phyloP scores from a whole-genome alignment of 2,329 filamentous ascomycete species.

The Ceratocystis harringtonii region DNA sequence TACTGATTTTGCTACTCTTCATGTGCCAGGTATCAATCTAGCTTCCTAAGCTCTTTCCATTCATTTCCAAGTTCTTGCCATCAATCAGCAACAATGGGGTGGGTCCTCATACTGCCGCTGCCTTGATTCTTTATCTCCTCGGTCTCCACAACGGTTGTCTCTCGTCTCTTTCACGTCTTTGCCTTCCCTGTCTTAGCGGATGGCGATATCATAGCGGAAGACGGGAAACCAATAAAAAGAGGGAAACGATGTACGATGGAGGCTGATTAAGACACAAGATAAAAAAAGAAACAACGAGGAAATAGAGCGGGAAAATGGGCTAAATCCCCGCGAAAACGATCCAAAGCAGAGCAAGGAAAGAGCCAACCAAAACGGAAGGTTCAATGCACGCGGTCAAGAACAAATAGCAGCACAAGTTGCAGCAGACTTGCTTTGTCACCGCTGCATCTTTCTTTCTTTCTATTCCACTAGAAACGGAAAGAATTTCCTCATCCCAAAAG shows the following conservation, averaged over 20 bases:
- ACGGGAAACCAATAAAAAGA: background rate
- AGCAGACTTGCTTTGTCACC: too few species aligned
- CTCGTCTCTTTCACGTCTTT: background rate
- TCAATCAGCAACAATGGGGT: background rate
- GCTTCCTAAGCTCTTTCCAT: background rate
- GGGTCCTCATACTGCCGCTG: background rate
- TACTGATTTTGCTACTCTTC: background rate
- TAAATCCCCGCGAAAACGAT: too few species aligned
- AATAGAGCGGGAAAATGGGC: background rate
- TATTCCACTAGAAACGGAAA: too few species aligned
- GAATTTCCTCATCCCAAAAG: too few species aligned
- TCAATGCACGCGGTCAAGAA: background rate
- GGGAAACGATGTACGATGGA: background rate
- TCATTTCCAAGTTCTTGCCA: background rate
- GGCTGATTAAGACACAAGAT: too few species aligned
- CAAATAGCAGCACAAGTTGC: background rate
- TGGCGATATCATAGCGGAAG: background rate
- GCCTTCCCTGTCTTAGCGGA: background rate
- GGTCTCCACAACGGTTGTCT: background rate
- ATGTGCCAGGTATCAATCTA: background rate
- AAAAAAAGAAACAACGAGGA: background rate
- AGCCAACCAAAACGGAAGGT: too few species aligned
- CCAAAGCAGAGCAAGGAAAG: background rate
- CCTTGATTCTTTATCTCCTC: background rate
- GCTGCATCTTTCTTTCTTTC: too few species aligned